These are phyloP conservation scores for Auricularia sp. DNA, from an alignment of 768 basidiomycete genomes.

Conservation along the genomic window DNA sequence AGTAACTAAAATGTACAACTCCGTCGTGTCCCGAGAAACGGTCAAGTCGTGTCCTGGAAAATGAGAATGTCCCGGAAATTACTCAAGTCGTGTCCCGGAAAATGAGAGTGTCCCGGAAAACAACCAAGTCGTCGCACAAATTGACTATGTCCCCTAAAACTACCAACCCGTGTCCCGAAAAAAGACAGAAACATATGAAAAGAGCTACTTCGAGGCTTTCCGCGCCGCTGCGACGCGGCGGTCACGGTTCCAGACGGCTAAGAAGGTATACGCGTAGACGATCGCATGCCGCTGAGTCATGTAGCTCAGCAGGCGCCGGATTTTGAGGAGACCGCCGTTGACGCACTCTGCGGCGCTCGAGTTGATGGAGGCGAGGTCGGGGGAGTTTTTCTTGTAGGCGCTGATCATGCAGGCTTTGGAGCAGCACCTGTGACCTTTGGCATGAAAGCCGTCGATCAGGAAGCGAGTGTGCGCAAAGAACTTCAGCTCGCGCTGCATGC, in stretches of 20 bases:
- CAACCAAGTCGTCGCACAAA: too few species aligned
- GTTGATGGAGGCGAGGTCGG: conserved; percentile 18
- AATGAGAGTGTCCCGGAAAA: too few species aligned
- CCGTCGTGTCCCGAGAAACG: too few species aligned
- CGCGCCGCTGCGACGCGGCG: neutral
- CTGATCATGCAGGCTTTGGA: conserved; percentile 18
- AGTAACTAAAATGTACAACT: too few species aligned
- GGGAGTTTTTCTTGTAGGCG: conserved; percentile 20
- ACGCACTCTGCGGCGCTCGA: conserved; percentile 18
- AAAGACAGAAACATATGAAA: too few species aligned
- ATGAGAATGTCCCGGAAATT: too few species aligned
- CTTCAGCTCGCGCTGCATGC: conserved; percentile 17
- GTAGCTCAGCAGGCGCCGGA: conserved; percentile 22
- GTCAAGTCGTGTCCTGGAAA: too few species aligned
- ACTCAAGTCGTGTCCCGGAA: too few species aligned
- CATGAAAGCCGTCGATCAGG: neutral
- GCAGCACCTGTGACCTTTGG: conserved; percentile 13
- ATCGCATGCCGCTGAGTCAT: conserved; percentile 21
- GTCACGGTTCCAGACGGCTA: neutral
- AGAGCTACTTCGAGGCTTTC: too few species aligned
- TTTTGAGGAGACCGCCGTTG: conserved; percentile 9
- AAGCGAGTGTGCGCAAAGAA: conserved; percentile 26
- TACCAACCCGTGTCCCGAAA: too few species aligned
- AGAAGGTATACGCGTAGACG: conserved; percentile 17
- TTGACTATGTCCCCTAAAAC: too few species aligned